Percentiles rank a stretch among this genome's conserved stretches.
Evolutionary conservation across 164 flowering plant species (phyloP).

Genomic region (Vitis riparia): DNA sequence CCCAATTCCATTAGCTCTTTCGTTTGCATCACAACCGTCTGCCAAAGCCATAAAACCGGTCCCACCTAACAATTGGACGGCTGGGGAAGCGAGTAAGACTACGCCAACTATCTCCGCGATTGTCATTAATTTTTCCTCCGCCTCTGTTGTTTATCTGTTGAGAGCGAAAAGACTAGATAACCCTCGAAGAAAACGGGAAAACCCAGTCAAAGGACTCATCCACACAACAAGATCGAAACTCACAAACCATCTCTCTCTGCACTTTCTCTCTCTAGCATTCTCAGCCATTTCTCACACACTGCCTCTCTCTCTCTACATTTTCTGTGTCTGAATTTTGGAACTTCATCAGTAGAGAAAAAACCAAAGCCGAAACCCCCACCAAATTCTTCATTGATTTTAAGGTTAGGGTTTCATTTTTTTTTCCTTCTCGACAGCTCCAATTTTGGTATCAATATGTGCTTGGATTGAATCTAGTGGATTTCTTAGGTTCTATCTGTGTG

Average conservation of each 20-base stretch:
- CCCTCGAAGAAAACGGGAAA: constrained; percentile 8
- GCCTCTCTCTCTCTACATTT: constrained; percentile 7
- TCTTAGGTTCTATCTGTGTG: background rate
- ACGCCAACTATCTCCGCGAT: background rate
- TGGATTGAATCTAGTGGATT: background rate
- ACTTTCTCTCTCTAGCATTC: background rate
- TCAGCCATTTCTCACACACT: background rate
- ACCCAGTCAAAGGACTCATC: constrained; percentile 20
- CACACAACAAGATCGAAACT: constrained; percentile 17
- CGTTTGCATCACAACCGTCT: background rate
- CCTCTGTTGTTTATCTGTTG: constrained; percentile 5
- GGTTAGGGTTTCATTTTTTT: constrained; percentile 13
- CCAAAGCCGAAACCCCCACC: background rate
- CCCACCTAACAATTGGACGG: background rate
- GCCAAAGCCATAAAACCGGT: no score
- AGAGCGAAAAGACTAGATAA: background rate
- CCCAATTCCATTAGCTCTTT: background rate
- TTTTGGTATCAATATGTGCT: background rate
- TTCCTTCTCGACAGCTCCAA: background rate
- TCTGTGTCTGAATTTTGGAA: background rate
- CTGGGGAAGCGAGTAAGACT: background rate
- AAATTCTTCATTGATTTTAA: constrained; percentile 5
- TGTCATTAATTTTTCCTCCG: background rate
- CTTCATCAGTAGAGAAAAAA: constrained; percentile 7
- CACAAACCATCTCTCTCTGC: background rate